These are phyloP conservation scores for Rachicladosporium sp. DNA, from an alignment of 2,329 filamentous ascomycete genomes.

Conservation along the genomic window DNA sequence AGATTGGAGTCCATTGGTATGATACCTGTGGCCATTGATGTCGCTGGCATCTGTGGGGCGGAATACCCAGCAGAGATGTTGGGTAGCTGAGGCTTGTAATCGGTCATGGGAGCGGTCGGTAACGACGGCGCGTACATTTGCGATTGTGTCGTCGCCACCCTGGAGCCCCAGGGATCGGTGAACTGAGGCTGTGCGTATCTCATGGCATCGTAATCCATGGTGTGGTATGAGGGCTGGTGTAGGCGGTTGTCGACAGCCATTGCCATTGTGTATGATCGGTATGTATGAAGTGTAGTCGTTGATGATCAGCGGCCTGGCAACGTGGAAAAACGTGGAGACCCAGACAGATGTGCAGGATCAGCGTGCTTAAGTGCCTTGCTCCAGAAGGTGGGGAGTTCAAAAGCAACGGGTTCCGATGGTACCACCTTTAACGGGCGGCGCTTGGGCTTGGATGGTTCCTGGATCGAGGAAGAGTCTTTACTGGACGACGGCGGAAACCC, in stretches of 20 bases:
- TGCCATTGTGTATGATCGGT: conserved; percentile 50
- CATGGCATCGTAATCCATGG: conserved; percentile 74
- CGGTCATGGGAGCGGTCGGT: conserved; percentile 45
- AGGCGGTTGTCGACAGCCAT: conserved; percentile 90
- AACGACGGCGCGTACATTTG: conserved; percentile 55
- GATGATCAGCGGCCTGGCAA: conserved; percentile 17
- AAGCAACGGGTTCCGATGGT: too few relatives aligned
- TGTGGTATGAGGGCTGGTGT: conserved; percentile 56
- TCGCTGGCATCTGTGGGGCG: conserved; percentile 56
- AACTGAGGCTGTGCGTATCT: conserved; percentile 65
- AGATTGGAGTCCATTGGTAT: conserved; percentile 47
- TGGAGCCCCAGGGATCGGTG: conserved; percentile 75
- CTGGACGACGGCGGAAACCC: too few relatives aligned
- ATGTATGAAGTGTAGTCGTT: conserved; percentile 14
- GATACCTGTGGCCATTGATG: conserved; percentile 58
- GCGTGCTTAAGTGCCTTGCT: conserved; percentile 27
- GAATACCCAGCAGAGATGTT: conserved; percentile 43
- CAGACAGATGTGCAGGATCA: conserved; percentile 36
- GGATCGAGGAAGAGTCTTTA: too few relatives aligned
- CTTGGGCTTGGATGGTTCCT: too few relatives aligned
- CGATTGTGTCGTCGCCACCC: conserved; percentile 42
- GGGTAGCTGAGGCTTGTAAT: conserved; percentile 25
- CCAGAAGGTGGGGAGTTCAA: too few relatives aligned
- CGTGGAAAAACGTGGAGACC: conserved; percentile 36
- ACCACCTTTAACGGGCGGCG: too few relatives aligned